Conservation (phyloP, 192 early-diverging fungal genomes). For the Kickxella alabastrina region DNA sequence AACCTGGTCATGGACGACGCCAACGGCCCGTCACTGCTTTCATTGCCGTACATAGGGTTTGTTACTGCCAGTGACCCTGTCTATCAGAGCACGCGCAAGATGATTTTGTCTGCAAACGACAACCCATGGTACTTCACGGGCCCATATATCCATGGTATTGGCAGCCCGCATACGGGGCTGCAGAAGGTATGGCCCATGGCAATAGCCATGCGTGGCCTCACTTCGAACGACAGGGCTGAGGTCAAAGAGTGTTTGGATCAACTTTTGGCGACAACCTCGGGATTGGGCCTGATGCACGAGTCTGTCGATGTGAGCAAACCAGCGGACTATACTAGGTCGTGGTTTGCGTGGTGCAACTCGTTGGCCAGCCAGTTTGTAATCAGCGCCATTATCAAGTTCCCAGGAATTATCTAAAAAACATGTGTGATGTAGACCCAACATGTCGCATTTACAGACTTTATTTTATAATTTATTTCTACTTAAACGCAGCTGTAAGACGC, state of each 20-base stretch:
- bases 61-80: slow-evolving; percentile 42
- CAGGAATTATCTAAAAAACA: slow-evolving; percentile 19
- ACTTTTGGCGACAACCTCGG: slow-evolving; percentile 51
- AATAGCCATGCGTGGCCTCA: slow-evolving; percentile 53
- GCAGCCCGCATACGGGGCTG: slow-evolving; percentile 60
- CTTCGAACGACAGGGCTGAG: slow-evolving; percentile 50
- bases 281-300: slow-evolving; percentile 65
- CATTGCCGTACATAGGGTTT: slow-evolving; percentile 61
- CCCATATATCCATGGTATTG: slow-evolving; percentile 51
- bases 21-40: slow-evolving; percentile 61
- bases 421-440: background rate
- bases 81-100: slow-evolving; percentile 57
- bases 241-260: slow-evolving; percentile 55
- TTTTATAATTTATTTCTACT: too few relatives aligned
- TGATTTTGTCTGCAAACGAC: slow-evolving; percentile 54
- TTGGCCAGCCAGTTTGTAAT: slow-evolving; percentile 35
- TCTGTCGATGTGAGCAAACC: slow-evolving; percentile 52
- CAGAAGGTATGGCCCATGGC: slow-evolving; percentile 69
- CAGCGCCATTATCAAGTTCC: slow-evolving; percentile 31
- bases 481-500: slow-evolving; percentile 46
- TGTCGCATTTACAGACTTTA: background rate
- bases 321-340: slow-evolving; percentile 30
- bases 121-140: slow-evolving; percentile 69
- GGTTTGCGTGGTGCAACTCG: slow-evolving; percentile 51
- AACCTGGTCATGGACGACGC: slow-evolving; percentile 67